These are phyloP conservation scores for Pyrrhoderma noxium DNA, from an alignment of 1,284 basidiomycete species.

Conservation along the genomic window DNA sequence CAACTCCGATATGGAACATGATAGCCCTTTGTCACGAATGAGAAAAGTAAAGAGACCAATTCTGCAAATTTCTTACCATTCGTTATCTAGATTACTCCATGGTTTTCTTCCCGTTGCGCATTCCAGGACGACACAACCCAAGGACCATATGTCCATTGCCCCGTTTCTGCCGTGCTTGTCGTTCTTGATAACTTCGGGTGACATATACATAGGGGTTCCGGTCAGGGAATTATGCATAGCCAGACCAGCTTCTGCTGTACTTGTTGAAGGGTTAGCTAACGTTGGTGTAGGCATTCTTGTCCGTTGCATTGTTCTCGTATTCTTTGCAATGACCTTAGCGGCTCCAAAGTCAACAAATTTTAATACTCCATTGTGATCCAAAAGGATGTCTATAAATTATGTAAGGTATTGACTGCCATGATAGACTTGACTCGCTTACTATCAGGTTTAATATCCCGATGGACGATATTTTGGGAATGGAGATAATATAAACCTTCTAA, in stretches of 20 bases:
- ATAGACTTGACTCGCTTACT: conserved; percentile 56
- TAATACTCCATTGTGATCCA: conserved; percentile 90
- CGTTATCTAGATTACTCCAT: conserved; percentile 98
- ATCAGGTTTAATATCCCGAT: conserved; percentile 98
- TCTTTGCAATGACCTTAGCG: conserved; percentile 94
- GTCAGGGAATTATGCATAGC: conserved; percentile 82
- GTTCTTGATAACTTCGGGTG: conserved; percentile 96
- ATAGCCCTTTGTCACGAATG: conserved; percentile 65
- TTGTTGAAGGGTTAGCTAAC: conserved; percentile 31
- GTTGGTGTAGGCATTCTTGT: conserved; percentile 28
- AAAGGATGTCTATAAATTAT: conserved; percentile 71
- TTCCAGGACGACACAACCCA: conserved; percentile 96
- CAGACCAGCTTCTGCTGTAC: conserved; percentile 33
- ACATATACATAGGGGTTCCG: conserved; percentile 99
- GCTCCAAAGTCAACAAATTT: conserved; percentile 99
- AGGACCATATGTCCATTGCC: conserved; percentile 98
- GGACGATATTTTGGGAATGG: conserved; percentile 88
- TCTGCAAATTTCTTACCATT: conserved; percentile 66
- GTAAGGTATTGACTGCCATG: conserved; percentile 9
- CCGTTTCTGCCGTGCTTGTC: conserved; percentile 81
- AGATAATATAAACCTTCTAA: conserved; percentile 91
- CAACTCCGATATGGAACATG: conserved; percentile 99
- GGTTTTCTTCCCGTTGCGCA: conserved; percentile 95
- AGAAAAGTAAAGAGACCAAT: conserved; percentile 1
- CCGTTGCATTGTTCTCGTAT: conserved; percentile 81